Evolutionary conservation across 805 yeast species (phyloP).

Genomic region (Candida patagonica): DNA sequence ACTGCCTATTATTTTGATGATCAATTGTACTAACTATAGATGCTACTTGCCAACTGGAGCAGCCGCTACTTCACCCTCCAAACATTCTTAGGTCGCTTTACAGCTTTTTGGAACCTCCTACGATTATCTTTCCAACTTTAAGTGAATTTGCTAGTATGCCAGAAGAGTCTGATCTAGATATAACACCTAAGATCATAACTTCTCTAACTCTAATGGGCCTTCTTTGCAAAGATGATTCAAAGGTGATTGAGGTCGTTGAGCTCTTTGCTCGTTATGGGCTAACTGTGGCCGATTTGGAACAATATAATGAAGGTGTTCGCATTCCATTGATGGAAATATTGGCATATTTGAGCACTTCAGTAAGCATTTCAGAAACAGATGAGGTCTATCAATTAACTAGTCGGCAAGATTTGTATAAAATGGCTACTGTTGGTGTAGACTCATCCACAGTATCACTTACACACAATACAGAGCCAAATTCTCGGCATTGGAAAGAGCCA

Average conservation of each 20-base stretch:
- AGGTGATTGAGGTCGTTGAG: no score
- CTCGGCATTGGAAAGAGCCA: background rate
- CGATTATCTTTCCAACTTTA: constrained; percentile 20
- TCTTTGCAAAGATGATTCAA: constrained; percentile 39
- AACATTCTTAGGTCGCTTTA: constrained; percentile 47
- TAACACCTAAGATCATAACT: constrained; percentile 9
- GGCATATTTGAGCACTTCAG: constrained; percentile 2
- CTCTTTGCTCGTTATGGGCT: constrained; percentile 53
- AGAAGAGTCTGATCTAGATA: constrained; percentile 5
- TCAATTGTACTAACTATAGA: constrained; percentile 3
- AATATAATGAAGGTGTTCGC: constrained; percentile 64
- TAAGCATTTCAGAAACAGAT: background rate
- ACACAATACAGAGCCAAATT: background rate
- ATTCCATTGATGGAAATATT: constrained; percentile 49
- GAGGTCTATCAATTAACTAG: constrained; percentile 1
- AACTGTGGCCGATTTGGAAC: constrained; percentile 40
- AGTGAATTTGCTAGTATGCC: constrained; percentile 9
- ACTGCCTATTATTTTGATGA: no score
- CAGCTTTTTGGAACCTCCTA: constrained; percentile 34
- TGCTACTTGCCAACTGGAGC: constrained; percentile 13
- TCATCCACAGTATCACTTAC: background rate
- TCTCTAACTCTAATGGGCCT: constrained; percentile 28
- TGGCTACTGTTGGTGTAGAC: background rate
- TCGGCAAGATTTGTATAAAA: constrained; percentile 5
- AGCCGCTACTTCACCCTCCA: constrained; percentile 50